phyloP scores from a whole-genome alignment of 768 basidiomycete species.

The Mycena epipterygia region DNA sequence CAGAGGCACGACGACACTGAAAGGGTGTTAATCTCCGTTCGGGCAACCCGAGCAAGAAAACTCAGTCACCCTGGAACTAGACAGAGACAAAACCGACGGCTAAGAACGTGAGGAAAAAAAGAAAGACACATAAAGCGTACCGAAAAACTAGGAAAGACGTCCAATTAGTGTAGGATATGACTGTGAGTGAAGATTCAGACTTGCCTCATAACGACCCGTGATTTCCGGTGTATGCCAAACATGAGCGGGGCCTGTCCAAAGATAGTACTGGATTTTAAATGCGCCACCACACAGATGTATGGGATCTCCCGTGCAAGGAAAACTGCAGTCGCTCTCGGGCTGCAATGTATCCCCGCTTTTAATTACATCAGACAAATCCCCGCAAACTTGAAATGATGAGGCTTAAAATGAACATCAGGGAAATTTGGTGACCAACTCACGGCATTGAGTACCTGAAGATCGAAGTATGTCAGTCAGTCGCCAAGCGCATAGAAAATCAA shows the following conservation, averaged over 20 bases:
- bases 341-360: slow-evolving; percentile 34
- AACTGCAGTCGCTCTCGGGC: slow-evolving; percentile 54
- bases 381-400: slow-evolving; percentile 66
- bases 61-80: slow-evolving; percentile 50
- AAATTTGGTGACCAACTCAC: slow-evolving; percentile 60
- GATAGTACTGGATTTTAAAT: slow-evolving; percentile 62
- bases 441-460: slow-evolving; percentile 67
- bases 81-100: slow-evolving; percentile 6
- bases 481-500: slow-evolving; percentile 3
- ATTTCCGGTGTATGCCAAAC: slow-evolving; percentile 76
- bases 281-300: slow-evolving; percentile 76
- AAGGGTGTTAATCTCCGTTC: not conserved
- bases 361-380: slow-evolving; percentile 72
- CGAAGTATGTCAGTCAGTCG: not conserved
- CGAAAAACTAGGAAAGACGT: slow-evolving; percentile 55
- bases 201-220: slow-evolving; percentile 79
- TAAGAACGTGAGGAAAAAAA: not conserved
- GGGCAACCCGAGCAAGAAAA: not conserved
- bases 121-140: slow-evolving; percentile 54
- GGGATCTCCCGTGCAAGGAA: slow-evolving; percentile 79
- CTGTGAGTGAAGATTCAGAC: slow-evolving; percentile 35
- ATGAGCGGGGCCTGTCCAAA: slow-evolving; percentile 62
- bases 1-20: slow-evolving; percentile 77
- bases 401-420: not conserved
- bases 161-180: not conserved